Conservation (phyloP, 352 stramenopile genomes). For the Globisporangium okanoganense region DNA sequence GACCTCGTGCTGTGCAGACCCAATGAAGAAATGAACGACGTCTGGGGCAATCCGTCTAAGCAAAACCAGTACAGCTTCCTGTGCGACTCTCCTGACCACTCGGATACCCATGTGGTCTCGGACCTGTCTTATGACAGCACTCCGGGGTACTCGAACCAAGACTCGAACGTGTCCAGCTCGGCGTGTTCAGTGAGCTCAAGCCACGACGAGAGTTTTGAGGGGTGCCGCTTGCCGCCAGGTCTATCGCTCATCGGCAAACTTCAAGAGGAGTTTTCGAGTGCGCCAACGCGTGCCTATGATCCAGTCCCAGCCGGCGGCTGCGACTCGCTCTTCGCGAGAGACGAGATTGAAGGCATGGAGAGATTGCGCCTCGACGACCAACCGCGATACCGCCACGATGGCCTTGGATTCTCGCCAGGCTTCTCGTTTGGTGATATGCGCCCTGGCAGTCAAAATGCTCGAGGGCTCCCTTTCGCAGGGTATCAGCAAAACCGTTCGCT, state of each 20-base stretch:
- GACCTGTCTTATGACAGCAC: constrained; percentile 22
- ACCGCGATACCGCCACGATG: background rate
- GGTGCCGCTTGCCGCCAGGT: constrained; percentile 24
- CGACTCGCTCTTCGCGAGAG: constrained; percentile 9
- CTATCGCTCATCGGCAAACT: constrained; percentile 73
- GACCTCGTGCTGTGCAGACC: background rate
- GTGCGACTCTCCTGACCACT: constrained; percentile 28
- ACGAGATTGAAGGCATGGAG: constrained; percentile 3
- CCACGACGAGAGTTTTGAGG: constrained; percentile 21
- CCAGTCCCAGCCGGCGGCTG: background rate
- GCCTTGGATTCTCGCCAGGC: background rate
- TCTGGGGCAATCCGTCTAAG: constrained; percentile 11
- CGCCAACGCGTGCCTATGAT: constrained; percentile 59
- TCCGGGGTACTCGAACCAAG: constrained; percentile 17
- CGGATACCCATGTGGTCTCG: constrained; percentile 17
- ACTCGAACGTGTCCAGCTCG: constrained; percentile 19
- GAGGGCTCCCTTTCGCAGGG: background rate
- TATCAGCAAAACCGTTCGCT: background rate
- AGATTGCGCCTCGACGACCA: constrained; percentile 11
- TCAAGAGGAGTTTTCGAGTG: constrained; percentile 77
- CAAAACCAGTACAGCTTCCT: constrained; percentile 6
- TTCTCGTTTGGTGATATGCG: constrained; percentile 6
- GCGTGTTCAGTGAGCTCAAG: constrained; percentile 18
- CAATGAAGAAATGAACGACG: constrained; percentile 5
- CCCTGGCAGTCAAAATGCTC: background rate